Conservation (phyloP, 2,329 filamentous ascomycete species). For the Volutella citrinella region DNA sequence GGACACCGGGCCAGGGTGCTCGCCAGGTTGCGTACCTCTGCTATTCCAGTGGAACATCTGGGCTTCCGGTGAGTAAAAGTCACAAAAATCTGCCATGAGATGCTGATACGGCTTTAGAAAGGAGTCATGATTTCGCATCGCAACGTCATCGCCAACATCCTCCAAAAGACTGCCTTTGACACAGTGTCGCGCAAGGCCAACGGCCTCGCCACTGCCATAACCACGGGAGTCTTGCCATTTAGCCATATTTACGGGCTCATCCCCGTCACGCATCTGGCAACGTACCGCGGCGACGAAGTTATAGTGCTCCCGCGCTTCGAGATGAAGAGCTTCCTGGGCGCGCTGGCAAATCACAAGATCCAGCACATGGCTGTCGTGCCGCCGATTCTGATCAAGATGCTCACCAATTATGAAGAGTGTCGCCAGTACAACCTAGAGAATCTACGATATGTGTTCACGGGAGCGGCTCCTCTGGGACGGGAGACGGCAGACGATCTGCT, state of each 20-base stretch:
- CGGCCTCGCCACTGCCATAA: slow-evolving; percentile 40
- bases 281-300: slow-evolving; percentile 69
- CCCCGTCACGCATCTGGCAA: slow-evolving; percentile 61
- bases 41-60: slow-evolving; percentile 71
- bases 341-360: slow-evolving; percentile 68
- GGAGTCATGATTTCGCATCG: slow-evolving; percentile 79
- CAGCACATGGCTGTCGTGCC: slow-evolving; percentile 67
- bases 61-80: slow-evolving; percentile 59
- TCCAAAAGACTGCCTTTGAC: slow-evolving; percentile 56
- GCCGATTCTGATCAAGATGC: slow-evolving; percentile 75
- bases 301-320: slow-evolving; percentile 74
- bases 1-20: slow-evolving; percentile 56
- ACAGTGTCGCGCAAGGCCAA: slow-evolving; percentile 32
- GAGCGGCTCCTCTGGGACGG: slow-evolving; percentile 75
- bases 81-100: neutral
- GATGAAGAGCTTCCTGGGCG: slow-evolving; percentile 55
- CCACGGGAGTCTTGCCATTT: slow-evolving; percentile 70
- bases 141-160: slow-evolving; percentile 74
- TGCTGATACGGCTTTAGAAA: slow-evolving; percentile 49
- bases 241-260: slow-evolving; percentile 81
- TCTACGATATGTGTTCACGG: slow-evolving; percentile 65
- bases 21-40: slow-evolving; percentile 66
- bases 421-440: slow-evolving; percentile 69
- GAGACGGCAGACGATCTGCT: slow-evolving; percentile 66
- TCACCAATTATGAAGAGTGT: slow-evolving; percentile 59